Conservation (phyloP, 805 yeast species). For the Wickerhamomyces subpelliculosus region DNA sequence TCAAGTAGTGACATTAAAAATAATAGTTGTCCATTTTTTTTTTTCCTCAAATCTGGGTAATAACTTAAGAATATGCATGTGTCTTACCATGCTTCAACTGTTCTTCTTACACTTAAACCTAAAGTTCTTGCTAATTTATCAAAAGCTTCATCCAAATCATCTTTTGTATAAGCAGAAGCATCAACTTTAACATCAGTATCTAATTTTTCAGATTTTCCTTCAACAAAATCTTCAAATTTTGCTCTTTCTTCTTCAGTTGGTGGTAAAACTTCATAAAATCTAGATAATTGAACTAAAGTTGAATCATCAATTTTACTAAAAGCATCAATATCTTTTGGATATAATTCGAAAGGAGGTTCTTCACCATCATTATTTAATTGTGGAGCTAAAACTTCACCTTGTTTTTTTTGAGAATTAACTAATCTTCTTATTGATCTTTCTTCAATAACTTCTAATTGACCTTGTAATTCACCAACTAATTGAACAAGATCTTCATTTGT, state of each 20-base stretch:
- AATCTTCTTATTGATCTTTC: slow-evolving; percentile 69
- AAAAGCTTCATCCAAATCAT: slow-evolving; percentile 46
- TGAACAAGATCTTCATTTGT: slow-evolving; percentile 82
- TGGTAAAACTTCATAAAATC: slow-evolving; percentile 74
- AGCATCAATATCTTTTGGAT: slow-evolving; percentile 53
- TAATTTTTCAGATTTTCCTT: slow-evolving; percentile 40
- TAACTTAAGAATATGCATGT: too few species aligned
- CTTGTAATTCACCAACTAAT: slow-evolving; percentile 83
- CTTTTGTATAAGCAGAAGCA: slow-evolving; percentile 29
- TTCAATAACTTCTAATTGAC: slow-evolving; percentile 74
- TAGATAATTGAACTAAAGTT: slow-evolving; percentile 46
- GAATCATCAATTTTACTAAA: slow-evolving; percentile 41
- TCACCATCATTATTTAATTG: slow-evolving; percentile 78
- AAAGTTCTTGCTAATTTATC: slow-evolving; percentile 62
- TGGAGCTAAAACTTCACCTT: slow-evolving; percentile 49
- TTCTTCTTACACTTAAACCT: slow-evolving; percentile 54
- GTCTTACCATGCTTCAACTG: slow-evolving; percentile 45
- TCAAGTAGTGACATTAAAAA: too few species aligned
- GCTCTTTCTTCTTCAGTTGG: slow-evolving; percentile 50
- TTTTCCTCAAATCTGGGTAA: too few species aligned
- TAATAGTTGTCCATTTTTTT: too few species aligned
- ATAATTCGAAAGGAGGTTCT: slow-evolving; percentile 42
- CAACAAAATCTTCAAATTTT: slow-evolving; percentile 42
- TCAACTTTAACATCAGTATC: slow-evolving; percentile 24
- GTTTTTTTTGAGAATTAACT: slow-evolving; percentile 47